Percentiles rank a stretch among this genome's conserved stretches.
Conservation (phyloP, 345 rosid genomes). For the Eucalyptus shirleyi region DNA sequence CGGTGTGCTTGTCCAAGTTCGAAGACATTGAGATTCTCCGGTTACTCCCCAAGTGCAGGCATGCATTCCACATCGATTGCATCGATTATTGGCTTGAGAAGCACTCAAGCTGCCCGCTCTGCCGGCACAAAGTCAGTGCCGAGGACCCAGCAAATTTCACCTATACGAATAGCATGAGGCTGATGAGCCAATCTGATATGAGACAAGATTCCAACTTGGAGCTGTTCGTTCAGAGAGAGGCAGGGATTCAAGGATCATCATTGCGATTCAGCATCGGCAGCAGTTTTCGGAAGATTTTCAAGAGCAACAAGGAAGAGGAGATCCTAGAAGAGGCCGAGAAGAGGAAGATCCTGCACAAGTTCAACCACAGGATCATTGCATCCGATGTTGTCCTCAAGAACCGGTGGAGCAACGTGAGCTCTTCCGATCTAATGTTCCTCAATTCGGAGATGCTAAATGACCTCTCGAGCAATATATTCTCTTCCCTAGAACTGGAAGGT, state of each 20-base stretch:
- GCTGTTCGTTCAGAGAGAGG: slow-evolving; percentile 60
- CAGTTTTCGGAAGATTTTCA: slow-evolving; percentile 52
- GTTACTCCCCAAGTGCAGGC: slow-evolving; percentile 71
- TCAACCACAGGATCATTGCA: slow-evolving; percentile 58
- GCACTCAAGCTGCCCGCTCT: slow-evolving; percentile 86
- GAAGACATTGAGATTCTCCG: slow-evolving; percentile 69
- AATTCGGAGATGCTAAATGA: slow-evolving; percentile 58
- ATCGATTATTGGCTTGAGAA: slow-evolving; percentile 88
- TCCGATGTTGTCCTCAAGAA: slow-evolving; percentile 66
- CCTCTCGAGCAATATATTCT: slow-evolving; percentile 42
- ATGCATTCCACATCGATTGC: slow-evolving; percentile 78
- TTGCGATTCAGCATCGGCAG: slow-evolving; percentile 61
- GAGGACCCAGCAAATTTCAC: slow-evolving; percentile 44
- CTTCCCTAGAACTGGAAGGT: neutral
- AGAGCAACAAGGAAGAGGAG: slow-evolving; percentile 7
- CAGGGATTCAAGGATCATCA: slow-evolving; percentile 43
- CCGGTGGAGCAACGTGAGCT: slow-evolving; percentile 84
- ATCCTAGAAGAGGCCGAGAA: neutral
- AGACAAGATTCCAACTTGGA: slow-evolving; percentile 43
- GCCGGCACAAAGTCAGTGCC: slow-evolving; percentile 39
- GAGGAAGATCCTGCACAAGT: slow-evolving; percentile 28
- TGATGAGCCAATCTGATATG: slow-evolving; percentile 32
- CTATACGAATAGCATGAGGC: slow-evolving; percentile 46
- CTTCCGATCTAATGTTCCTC: slow-evolving; percentile 69
- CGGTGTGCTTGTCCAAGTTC: slow-evolving; percentile 76